Base-by-base conservation (phyloP, 2,329 filamentous ascomycete species). In the Colletotrichum sp. region DNA sequence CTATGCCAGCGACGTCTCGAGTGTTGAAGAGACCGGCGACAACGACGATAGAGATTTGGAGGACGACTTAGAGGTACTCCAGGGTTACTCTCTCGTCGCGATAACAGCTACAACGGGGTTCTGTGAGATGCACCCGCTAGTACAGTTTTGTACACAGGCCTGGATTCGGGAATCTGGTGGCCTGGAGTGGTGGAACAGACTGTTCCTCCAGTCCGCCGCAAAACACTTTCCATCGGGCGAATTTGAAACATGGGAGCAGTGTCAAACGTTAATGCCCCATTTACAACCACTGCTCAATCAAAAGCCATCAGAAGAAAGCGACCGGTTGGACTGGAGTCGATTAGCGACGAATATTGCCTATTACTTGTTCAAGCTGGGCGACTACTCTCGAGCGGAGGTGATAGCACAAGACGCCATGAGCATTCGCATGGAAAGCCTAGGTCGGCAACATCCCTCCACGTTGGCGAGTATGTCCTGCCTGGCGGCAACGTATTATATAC, bases 121-220 rank as follows among this genome's bases (percentile, higher is more conserved):
- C 2, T 87, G 85, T 66, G 82, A 86, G 75, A 88, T 88, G 85
- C 87, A 89, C 78, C 59, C 75, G 9, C 80, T 89, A 5, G 86
- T 88, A 24, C 77, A 81, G 13, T 79, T 80, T 30, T 81, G 79
- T 34, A 81, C 77, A 4, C 64, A 63, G 7, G 15, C 44, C 2
- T 81, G 79, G 80, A 72, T 81, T n/a, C 74, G 63, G 9, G 28
- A 75, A 24, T 67, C 59, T n/a, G 72, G 73, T 4, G 10, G 69
- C 26, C 8, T 9, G 3, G 36, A 57, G 5, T 15, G 15, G 44
- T 80, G 72, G 78, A 70, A 66, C 3, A 21, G 32, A 26, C 49
- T 72, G 1, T 79, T 80, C 24, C 65, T 79, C 7, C 16, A 67
- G 1, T 57, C 76, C 0, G 72, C 76, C 3, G 30, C 75, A 30